phyloP scores from a whole-genome alignment of 371 early-diverging fungal species.

The Mucor piriformis region DNA sequence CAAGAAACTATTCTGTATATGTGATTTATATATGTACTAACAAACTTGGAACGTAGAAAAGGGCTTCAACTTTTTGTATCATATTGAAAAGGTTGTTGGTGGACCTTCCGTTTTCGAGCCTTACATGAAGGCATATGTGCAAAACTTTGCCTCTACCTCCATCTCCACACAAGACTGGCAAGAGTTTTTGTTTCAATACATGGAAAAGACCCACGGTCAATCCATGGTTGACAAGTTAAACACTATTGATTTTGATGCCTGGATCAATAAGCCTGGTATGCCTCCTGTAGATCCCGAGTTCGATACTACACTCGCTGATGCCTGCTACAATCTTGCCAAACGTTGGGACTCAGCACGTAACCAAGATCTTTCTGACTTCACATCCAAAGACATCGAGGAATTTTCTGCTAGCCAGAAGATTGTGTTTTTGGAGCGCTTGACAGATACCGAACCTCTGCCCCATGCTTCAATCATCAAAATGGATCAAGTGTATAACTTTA shows the following conservation, averaged over 20 bases:
- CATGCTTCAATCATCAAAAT: constrained; percentile 65
- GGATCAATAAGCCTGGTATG: constrained; percentile 88
- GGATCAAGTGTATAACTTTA: constrained; percentile 78
- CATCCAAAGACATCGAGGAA: constrained; percentile 58
- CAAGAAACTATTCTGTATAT: background rate
- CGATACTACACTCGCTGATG: constrained; percentile 81
- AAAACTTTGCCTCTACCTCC: constrained; percentile 82
- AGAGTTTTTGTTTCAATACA: constrained; percentile 74
- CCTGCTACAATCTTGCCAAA: constrained; percentile 78
- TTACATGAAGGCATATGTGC: constrained; percentile 84
- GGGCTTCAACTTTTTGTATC: constrained; percentile 92
- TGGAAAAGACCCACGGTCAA: constrained; percentile 61
- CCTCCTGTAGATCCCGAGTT: constrained; percentile 87
- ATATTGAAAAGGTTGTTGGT: constrained; percentile 88
- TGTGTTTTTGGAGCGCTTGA: constrained; percentile 82
- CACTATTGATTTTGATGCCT: constrained; percentile 86
- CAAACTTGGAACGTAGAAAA: constrained; percentile 44
- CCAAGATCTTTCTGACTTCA: constrained; percentile 55
- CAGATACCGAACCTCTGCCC: constrained; percentile 65
- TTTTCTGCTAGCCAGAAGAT: constrained; percentile 83
- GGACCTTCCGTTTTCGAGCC: constrained; percentile 83
- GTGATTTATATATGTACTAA: background rate
- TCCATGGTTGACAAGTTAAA: constrained; percentile 71
- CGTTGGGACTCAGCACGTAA: constrained; percentile 70
- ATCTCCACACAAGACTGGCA: constrained; percentile 91